A percentile compares a stretch with the other conserved stretches of the same genome.
Evolutionary conservation across 75 land plant genomes (phyloP).

Genomic region (Picea glauca): DNA sequence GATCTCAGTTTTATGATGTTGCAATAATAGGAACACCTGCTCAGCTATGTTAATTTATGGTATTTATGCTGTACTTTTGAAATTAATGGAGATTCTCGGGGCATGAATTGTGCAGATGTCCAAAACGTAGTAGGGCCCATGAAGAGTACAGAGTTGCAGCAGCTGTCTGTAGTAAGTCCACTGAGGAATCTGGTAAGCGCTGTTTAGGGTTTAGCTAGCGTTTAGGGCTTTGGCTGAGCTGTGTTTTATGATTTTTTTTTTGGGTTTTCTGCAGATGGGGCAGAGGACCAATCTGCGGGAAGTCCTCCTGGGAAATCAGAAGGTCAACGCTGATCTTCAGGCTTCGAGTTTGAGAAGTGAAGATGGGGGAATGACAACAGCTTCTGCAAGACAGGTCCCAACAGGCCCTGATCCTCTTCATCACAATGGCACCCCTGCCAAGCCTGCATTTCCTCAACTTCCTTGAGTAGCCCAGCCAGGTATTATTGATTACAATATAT

Average conservation of each 20-base stretch:
- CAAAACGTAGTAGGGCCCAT: background rate
- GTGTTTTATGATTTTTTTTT: background rate
- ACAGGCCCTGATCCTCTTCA: constrained; percentile 11
- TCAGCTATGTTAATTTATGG: background rate
- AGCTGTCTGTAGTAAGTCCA: background rate
- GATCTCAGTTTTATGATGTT: background rate
- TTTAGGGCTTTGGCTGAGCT: background rate
- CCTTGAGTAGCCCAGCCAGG: background rate
- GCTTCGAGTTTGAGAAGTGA: too few species aligned
- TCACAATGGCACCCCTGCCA: background rate
- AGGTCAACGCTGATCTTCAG: constrained; percentile 1
- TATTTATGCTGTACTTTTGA: background rate
- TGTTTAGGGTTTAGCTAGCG: background rate
- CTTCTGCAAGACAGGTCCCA: constrained; percentile 5
- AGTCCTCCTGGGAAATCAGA: background rate
- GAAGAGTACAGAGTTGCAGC: constrained; percentile 4
- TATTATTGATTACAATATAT: background rate
- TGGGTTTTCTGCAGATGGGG: background rate
- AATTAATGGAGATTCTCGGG: background rate
- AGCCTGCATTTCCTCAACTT: background rate
- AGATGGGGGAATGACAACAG: background rate
- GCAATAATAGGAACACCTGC: background rate
- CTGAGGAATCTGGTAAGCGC: background rate
- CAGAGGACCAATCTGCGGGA: background rate
- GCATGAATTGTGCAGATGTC: background rate